Evolutionary conservation across 2,329 filamentous ascomycete genomes (phyloP).

Genomic region (Colletotrichum lindemuthianum): DNA sequence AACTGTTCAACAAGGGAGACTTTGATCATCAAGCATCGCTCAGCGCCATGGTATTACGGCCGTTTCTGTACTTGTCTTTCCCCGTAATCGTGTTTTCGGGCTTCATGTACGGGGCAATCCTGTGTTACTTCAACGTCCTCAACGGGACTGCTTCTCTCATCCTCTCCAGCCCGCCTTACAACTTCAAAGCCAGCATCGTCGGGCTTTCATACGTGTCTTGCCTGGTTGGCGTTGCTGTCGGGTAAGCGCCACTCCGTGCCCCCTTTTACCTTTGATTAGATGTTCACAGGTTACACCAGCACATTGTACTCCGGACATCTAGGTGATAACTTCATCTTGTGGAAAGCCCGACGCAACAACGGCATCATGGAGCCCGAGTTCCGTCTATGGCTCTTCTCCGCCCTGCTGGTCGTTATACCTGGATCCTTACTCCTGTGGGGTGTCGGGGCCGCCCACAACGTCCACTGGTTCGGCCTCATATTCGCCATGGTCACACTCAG

Average conservation of each 20-base stretch:
- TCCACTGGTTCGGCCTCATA: constrained; percentile 55
- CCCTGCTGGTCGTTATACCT: constrained; percentile 31
- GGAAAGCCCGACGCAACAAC: constrained; percentile 49
- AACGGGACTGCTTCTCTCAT: constrained; percentile 55
- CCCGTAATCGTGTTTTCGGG: constrained; percentile 55
- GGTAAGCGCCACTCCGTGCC: background rate
- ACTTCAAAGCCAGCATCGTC: constrained; percentile 51
- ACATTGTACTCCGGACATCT: constrained; percentile 45
- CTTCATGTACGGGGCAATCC: constrained; percentile 54
- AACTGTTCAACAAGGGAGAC: background rate
- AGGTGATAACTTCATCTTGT: constrained; percentile 50
- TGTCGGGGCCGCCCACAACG: constrained; percentile 45
- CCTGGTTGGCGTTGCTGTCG: constrained; percentile 43
- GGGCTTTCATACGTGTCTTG: constrained; percentile 51
- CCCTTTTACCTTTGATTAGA: background rate
- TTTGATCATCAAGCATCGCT: background rate
- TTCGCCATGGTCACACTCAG: constrained; percentile 51
- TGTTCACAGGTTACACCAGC: constrained; percentile 24
- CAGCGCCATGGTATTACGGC: background rate
- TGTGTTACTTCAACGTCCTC: constrained; percentile 56
- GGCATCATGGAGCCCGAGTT: constrained; percentile 54
- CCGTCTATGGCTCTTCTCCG: constrained; percentile 51
- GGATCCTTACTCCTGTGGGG: constrained; percentile 41
- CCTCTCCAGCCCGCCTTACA: constrained; percentile 49
- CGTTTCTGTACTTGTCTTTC: constrained; percentile 1